phyloP scores from a whole-genome alignment of 306 rosid genomes.

The Pterocarpus macrocarpus region DNA sequence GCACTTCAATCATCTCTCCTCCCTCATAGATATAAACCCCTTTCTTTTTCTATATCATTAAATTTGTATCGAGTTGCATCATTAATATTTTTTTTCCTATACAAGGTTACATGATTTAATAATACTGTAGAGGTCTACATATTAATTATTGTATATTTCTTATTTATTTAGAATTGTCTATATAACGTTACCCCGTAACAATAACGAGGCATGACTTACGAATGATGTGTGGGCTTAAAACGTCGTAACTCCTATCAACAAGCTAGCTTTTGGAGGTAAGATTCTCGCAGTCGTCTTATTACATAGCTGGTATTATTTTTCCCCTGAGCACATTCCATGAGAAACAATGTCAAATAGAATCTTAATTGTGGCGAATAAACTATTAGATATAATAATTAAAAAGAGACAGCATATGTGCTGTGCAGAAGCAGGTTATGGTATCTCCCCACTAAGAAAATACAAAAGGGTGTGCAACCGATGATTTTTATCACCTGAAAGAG shows the following conservation, averaged over 20 bases:
- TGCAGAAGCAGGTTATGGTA: slow-evolving; percentile 49
- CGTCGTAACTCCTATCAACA: neutral
- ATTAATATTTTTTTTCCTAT: too few species aligned
- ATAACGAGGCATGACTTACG: too few species aligned
- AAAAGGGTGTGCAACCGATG: slow-evolving; percentile 61
- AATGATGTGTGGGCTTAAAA: too few species aligned
- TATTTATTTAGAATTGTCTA: too few species aligned
- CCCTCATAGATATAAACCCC: too few species aligned
- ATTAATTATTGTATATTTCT: too few species aligned
- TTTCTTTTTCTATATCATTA: too few species aligned
- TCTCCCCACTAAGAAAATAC: slow-evolving; percentile 38
- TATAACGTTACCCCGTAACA: too few species aligned
- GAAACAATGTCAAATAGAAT: slow-evolving; percentile 44
- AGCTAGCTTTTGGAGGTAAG: neutral
- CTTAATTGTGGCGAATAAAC: slow-evolving; percentile 16
- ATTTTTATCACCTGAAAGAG: slow-evolving; percentile 73
- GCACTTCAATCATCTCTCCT: too few species aligned
- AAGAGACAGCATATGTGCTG: slow-evolving; percentile 31
- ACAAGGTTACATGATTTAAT: neutral
- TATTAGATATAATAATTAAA: slow-evolving; percentile 17
- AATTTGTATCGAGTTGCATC: too few species aligned
- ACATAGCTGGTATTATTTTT: neutral
- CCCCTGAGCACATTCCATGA: neutral
- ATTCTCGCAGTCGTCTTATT: too few species aligned
- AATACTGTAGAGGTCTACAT: too few species aligned